A percentile compares a stretch with the other conserved stretches of the same genome.
These are phyloP conservation scores for Linum lewisii DNA, from an alignment of 345 rosid species.

Conservation along the genomic window DNA sequence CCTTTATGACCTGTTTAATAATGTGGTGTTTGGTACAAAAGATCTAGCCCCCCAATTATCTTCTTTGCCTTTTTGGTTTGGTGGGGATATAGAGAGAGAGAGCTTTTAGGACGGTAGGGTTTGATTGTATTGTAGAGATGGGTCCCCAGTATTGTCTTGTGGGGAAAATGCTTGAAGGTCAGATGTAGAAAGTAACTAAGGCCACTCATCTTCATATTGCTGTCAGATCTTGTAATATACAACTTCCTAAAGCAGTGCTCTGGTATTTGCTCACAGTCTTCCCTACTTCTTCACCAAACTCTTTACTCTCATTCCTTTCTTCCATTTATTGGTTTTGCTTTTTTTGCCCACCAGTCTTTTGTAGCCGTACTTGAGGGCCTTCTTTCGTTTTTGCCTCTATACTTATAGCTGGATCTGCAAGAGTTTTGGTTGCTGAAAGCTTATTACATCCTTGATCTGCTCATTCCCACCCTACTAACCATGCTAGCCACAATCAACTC, in stretches of 20 bases:
- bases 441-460: constrained; percentile 3
- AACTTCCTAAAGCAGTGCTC: constrained; percentile 1
- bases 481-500: background rate
- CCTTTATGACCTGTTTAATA: constrained; percentile 1
- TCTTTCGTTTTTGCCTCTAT: background rate
- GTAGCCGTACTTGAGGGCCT: background rate
- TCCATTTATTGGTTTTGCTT: background rate
- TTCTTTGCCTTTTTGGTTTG: constrained; percentile 15
- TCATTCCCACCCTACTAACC: background rate
- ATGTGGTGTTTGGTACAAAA: constrained; percentile 1
- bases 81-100: background rate
- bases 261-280: background rate
- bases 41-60: constrained; percentile 9
- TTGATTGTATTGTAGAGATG: constrained; percentile 10
- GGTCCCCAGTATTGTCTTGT: constrained; percentile 35
- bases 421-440: background rate
- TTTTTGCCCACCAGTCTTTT: background rate
- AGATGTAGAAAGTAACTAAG: constrained; percentile 5
- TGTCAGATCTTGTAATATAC: constrained; percentile 17
- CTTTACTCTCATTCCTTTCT: background rate
- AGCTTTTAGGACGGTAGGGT: constrained; percentile 15
- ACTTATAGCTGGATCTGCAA: constrained; percentile 11
- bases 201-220: constrained; percentile 16
- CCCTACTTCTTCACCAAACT: background rate
- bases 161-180: constrained; percentile 13